Evolutionary conservation across 345 rosid species (phyloP).

Genomic region (Reutealis trisperma): DNA sequence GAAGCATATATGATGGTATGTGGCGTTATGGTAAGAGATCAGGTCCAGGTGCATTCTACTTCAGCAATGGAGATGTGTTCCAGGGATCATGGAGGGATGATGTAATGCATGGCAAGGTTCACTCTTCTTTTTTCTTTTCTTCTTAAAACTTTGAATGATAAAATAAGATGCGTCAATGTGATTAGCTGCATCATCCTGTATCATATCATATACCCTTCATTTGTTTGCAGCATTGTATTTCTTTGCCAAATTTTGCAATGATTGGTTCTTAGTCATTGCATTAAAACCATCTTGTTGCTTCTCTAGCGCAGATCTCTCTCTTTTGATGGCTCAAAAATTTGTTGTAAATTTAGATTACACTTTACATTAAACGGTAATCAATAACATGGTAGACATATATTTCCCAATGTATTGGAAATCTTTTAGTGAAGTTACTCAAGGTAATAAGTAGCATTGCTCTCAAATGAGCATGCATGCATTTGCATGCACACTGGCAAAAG

Average conservation of each 20-base stretch:
- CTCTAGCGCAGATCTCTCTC: not conserved
- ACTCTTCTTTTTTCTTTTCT: conserved; percentile 14
- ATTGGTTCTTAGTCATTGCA: conserved; percentile 2
- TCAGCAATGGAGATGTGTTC: conserved; percentile 91
- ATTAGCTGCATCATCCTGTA: not conserved
- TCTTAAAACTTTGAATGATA: not conserved
- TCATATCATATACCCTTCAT: not conserved
- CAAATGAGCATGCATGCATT: not conserved
- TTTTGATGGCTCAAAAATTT: not conserved
- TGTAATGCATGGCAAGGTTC: conserved; percentile 93
- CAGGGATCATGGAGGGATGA: conserved; percentile 99
- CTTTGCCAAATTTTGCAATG: not conserved
- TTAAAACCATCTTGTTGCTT: not conserved
- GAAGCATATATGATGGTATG: conserved; percentile 90
- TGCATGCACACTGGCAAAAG: not conserved
- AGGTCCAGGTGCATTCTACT: conserved; percentile 86
- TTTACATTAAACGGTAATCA: not conserved
- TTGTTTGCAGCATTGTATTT: not conserved
- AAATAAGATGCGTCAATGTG: not conserved
- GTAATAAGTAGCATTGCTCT: not conserved
- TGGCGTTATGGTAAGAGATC: conserved; percentile 95
- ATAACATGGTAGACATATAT: not conserved
- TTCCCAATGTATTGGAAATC: not conserved
- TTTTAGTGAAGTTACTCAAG: not conserved
- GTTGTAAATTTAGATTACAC: not conserved